Evolutionary conservation across 2,329 filamentous ascomycete genomes (phyloP), one percentile per base, ranked within the genome.

Genomic region (Penicillium hordei): DNA sequence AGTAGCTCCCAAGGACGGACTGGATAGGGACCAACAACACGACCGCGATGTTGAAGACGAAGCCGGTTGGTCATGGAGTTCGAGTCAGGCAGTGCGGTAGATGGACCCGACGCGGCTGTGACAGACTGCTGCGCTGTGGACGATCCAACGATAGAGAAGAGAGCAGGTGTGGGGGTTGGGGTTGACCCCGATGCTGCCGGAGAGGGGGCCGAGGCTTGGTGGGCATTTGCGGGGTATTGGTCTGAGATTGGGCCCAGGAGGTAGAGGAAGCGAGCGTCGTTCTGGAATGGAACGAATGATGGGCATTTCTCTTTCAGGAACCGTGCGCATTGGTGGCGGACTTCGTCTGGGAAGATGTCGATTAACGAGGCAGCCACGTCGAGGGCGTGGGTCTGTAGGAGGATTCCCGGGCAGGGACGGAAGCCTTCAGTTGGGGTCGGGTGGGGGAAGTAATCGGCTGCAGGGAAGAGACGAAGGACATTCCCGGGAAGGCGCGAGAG

Each of bases 351-450:
- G 52, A 80, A 72, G 17, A 72, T 70, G 55, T 81, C 79, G 31
- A 78, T 70, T 4, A 80, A 67, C 12, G 74, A 73, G 10, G 77
- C 73, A 12, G 78, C 77, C 15, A 79, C 75, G 57, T 81, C 78
- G 15, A 79, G 66, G 13, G 77, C 72, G 40, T 78, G 74, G 7
- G 74, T 73, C 57, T 76, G 74, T 15, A 76, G 63, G 36, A 71
- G 62, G 6, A 72, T 71, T 9, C 70, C 72, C 21, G 70, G 69
- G 27, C 68, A 71, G 15, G 70, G 67, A 12, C 65, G 65, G 46
- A 64, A 64, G 12, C 64, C 60, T 46, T 67, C 65, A 27, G 59
- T 48, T 23, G 60, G 60, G n/a, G 60, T 58, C 8, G 65, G 58
- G 23, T 63, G 68, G 23, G 69, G 69, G 48, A 70, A 72, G 50